Evolutionary conservation across 805 yeast species (phyloP), one percentile per base, ranked within the genome.

Genomic region (Cyberlindnera bimundalis): DNA sequence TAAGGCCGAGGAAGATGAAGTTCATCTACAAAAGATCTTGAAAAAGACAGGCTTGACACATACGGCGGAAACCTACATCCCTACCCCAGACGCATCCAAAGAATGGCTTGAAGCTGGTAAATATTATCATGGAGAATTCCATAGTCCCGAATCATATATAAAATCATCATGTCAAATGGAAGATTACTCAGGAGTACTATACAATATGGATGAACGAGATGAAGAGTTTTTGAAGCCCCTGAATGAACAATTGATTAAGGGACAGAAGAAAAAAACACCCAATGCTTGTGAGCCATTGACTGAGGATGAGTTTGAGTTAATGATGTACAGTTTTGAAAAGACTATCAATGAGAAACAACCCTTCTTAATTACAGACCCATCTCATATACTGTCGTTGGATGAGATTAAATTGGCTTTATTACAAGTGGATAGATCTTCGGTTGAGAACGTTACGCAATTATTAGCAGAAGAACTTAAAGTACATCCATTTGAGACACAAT

Each of bases 1-100:
- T 58, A 93, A 93, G 61, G 88, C 85, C 52, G 99, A 93, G 64
- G 99, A 93, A 64, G 96, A 88, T 53, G 99, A 93, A 62, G 93
- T 86, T 30, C 99, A 93, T 75, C 71, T 93, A 47, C 96, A 91
- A 61, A 87, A 84, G 48, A 96, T 90, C 36, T 82, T 93, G 50
- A 80, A 81, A 62, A 91, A 91, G 12, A 78, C 88, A 2, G 82
- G 79, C 38, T 78, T 79, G 23, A 80, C 81, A 3, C 73, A 85
- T 15, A 66, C 78, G 43, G 46, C 47, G n/a, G 41, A 47, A 11
- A 32, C 44, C 4, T 56, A 53, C 7, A 93, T 93, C 53, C 99
- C 99, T 2, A 93, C 99, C 0, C 99, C 99, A 0, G 95, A 88
- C 69, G 97, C 98, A 4, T 82, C 95, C 0, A 73, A 73, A 50